A percentile compares a stretch with the other conserved stretches of the same genome.
These are phyloP conservation scores for Fusarium xylarioides DNA, from an alignment of 2,329 filamentous ascomycete genomes.

Conservation along the genomic window DNA sequence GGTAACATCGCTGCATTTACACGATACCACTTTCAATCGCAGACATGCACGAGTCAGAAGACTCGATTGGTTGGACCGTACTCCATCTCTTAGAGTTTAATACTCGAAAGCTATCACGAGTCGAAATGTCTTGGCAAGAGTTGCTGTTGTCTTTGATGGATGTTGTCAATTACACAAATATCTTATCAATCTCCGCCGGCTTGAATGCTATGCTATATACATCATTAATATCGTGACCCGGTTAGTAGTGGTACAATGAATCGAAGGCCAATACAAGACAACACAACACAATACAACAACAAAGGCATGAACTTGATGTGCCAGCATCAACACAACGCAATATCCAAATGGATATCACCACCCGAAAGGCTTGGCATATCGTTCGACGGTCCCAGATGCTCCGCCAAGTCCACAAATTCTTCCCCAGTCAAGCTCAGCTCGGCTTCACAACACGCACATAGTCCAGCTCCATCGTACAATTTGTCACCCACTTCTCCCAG, in stretches of 20 bases:
- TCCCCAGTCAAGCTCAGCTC: slow-evolving; percentile 10
- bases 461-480: neutral
- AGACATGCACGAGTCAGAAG: neutral
- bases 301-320: slow-evolving; percentile 2
- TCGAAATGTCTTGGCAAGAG: neutral
- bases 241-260: slow-evolving; percentile 20
- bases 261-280: neutral
- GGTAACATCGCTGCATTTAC: neutral
- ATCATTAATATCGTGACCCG: slow-evolving; percentile 26
- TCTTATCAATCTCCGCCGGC: neutral
- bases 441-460: neutral
- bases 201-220: slow-evolving; percentile 7
- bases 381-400: slow-evolving; percentile 7
- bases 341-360: neutral
- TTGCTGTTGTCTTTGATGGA: neutral
- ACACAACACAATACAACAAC: neutral
- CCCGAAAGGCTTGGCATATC: neutral
- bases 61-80: neutral
- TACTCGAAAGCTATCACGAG: neutral
- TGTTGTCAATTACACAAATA: neutral
- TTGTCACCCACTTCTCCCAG: neutral
- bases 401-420: slow-evolving; percentile 28
- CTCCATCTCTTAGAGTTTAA: neutral
- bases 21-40: neutral
- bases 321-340: slow-evolving; percentile 4